Evolutionary conservation across 805 yeast genomes (phyloP).

Genomic region (Wickerhamiella cacticola): DNA sequence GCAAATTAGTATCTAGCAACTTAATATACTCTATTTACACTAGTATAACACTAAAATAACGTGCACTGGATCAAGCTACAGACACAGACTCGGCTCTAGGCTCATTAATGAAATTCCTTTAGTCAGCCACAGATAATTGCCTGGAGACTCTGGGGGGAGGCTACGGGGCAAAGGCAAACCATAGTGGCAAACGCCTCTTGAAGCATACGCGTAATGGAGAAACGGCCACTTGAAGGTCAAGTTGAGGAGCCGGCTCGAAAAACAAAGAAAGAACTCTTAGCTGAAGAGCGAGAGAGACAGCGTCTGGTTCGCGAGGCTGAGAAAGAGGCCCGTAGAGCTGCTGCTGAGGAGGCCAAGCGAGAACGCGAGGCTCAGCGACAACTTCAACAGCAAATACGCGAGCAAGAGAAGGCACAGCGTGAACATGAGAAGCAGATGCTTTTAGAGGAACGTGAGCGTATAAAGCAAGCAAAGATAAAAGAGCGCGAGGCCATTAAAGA

Average conservation of each 20-base stretch:
- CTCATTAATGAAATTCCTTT: too few relatives aligned
- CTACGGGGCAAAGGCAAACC: too few relatives aligned
- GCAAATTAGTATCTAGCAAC: too few relatives aligned
- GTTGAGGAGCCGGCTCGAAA: background rate
- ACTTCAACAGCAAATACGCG: background rate
- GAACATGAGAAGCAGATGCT: conserved; percentile 1
- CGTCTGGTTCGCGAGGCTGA: conserved; percentile 6
- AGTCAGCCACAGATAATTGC: background rate
- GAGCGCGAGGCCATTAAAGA: background rate
- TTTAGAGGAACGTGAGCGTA: background rate
- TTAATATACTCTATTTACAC: too few relatives aligned
- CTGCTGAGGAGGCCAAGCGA: background rate
- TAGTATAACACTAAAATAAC: too few relatives aligned
- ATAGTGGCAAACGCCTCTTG: background rate
- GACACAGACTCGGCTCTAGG: background rate
- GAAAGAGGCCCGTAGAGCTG: conserved; percentile 1
- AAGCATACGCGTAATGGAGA: background rate
- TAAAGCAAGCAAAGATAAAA: background rate
- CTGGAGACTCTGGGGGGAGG: too few relatives aligned
- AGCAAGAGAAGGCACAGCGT: conserved; percentile 3
- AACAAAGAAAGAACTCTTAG: background rate
- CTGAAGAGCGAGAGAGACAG: conserved; percentile 8
- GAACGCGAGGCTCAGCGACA: conserved; percentile 6
- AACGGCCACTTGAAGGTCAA: conserved; percentile 1
- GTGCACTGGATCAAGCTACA: background rate